A percentile compares a stretch with the other conserved stretches of the same genome.
Conservation (phyloP, 2,329 filamentous ascomycete genomes). For the Helminthosporium solani region DNA sequence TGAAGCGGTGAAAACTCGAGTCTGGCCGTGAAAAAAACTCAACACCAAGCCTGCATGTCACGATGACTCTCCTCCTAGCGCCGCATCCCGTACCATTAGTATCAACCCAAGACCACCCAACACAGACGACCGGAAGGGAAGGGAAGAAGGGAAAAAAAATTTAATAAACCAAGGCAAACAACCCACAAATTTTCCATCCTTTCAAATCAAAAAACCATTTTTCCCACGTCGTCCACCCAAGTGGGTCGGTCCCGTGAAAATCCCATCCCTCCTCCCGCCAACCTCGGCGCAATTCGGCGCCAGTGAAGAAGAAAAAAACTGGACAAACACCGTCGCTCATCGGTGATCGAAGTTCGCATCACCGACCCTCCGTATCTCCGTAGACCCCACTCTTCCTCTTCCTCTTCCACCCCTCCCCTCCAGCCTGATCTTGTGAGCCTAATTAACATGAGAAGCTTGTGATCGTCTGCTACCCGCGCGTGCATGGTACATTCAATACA, state of each 20-base stretch:
- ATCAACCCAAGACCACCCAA: no score
- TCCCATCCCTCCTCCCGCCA: neutral
- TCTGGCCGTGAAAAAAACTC: no score
- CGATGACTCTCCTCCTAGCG: neutral
- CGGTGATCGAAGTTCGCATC: neutral
- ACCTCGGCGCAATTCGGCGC: neutral
- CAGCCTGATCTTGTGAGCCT: no score
- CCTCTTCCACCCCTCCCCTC: no score
- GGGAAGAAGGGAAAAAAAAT: no score
- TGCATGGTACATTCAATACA: no score
- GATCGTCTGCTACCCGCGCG: neutral
- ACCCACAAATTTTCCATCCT: neutral
- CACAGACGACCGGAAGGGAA: no score
- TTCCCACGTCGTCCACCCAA: neutral
- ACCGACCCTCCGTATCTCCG: neutral
- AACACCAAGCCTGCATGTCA: neutral
- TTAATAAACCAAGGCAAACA: neutral
- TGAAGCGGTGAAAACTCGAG: no score
- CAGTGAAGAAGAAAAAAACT: neutral
- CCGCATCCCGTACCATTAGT: no score
- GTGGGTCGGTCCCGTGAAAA: neutral
- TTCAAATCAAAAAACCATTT: neutral
- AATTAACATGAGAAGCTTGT: neutral
- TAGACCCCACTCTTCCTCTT: no score
- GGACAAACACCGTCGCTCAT: neutral